Evolutionary conservation across 345 rosid genomes (phyloP), one percentile per base, ranked within the genome.

Genomic region (Bruguiera gymnorhiza): DNA sequence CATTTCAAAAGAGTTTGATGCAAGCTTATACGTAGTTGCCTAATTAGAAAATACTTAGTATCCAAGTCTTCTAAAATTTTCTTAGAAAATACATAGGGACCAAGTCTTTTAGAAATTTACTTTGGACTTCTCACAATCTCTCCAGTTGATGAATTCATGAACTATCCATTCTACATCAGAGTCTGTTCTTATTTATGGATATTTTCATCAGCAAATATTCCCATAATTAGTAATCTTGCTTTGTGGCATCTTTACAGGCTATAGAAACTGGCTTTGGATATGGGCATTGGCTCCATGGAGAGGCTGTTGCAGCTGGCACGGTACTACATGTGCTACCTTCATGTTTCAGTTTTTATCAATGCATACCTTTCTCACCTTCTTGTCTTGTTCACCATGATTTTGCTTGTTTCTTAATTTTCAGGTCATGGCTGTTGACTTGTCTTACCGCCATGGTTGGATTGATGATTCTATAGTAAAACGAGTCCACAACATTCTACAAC

Each of bases 341-440:
- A 19, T 6, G 46, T 62, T 58, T 51, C 56, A 67, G 54, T 26
- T 46, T 30, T 46, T 30, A 21, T 66, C 51, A 13, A 6, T 26
- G 6, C 36, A 13, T 31, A 65, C 50, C 34, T 21, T 13, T 54
- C 60, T 15, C 32, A 5, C 34, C 9, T 8, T 27, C 24, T 10
- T 26, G 6, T 18, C 23, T 20, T 58, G 16, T 56, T 50, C 39
- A 53, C 18, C 23, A 65, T 82, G 65, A 75, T 68, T 52, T 43
- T 53, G 16, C 18, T 50, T 59, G 46, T 15, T 19, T 57, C 46
- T 21, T 63, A 30, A 72, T 73, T 26, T 76, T 62, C 78, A 94
- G 98, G 93, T 92, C 59, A 92, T 96, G 99, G 99, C 99, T 58
- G 97, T 87, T 79, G 97, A 95, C 86, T 86, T 95, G 98, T 95